phyloP scores from a whole-genome alignment of 495 filamentous ascomycete species.

The Penicillium malachiteum region DNA sequence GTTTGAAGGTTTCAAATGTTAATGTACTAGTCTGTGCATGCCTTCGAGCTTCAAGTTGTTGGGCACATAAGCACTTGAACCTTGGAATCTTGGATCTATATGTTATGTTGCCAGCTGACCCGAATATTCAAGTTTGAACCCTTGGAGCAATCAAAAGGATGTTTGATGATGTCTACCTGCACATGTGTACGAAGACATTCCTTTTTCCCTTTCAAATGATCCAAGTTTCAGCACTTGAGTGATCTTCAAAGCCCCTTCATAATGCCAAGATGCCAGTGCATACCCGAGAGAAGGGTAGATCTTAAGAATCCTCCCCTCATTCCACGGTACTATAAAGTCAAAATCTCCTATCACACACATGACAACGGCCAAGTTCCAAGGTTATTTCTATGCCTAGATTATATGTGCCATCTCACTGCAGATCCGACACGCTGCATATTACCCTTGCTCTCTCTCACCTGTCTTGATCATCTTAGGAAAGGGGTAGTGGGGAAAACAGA shows the following conservation, averaged over 20 bases:
- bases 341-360: slow-evolving; percentile 9
- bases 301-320: background rate
- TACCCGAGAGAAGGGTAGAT: background rate
- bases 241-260: background rate
- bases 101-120: too few species aligned
- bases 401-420: slow-evolving; percentile 28
- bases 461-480: slow-evolving; percentile 16
- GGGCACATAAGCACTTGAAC: too few species aligned
- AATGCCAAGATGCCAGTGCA: background rate
- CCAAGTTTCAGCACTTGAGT: background rate
- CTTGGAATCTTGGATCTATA: too few species aligned
- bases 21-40: too few species aligned
- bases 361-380: slow-evolving; percentile 2
- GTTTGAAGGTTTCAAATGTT: too few species aligned
- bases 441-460: slow-evolving; percentile 16
- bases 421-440: slow-evolving; percentile 13
- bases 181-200: background rate
- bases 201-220: background rate
- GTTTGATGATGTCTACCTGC: too few species aligned
- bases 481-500: background rate
- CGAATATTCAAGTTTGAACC: too few species aligned
- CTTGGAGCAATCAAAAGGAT: too few species aligned
- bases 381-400: slow-evolving; percentile 2
- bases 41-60: too few species aligned
- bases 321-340: slow-evolving; percentile 5